Evolutionary conservation across 345 rosid species (phyloP), one percentile per base, ranked within the genome.

Genomic region (Eucalyptus sp.): DNA sequence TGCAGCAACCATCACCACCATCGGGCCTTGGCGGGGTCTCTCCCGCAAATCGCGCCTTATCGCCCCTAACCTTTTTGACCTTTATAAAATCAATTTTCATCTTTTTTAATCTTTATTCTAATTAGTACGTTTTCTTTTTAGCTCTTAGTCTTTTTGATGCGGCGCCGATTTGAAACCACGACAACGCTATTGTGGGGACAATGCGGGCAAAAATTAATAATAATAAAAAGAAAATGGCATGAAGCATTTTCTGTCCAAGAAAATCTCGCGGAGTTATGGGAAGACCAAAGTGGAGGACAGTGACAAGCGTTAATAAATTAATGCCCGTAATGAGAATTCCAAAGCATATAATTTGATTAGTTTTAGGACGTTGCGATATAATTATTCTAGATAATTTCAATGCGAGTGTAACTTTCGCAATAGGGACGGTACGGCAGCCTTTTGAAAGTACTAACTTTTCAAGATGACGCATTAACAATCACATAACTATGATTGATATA

Each of bases 1-100:
- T 66, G 76, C 41, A n/a, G 41, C 41, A 66, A 66, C 41, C 41
- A 33, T n/a, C 3, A 16, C 6, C 24, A 17, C 43, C 13, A 68
- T 17, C 7, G 1, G 0, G 44, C 44, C 13, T 13, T 4, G 1
- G 6, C 2, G 24, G 20, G 80, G 44, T 33, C 24, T 33, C 20
- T 68, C 12, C 7, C 3, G 24, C 80, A 68, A 17, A 31, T 68
- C 13, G 4, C 7, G 5, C 11, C 22, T 66, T 31, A 68, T 68
- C 9, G 5, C 10, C 9, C 41, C 18, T n/a, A n/a, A n/a, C 20
- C 76, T 64, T 64, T 64, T 64, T 64, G 0, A n/a, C 41, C 14
- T 7, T 64, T 13, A 20, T n/a, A n/a, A n/a, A 64, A n/a, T 7
- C 18, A 14, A n/a, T n/a, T 64, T 64, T 56, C 24, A 3, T n/a